Evolutionary conservation across 2,329 filamentous ascomycete genomes (phyloP), one percentile per base, ranked within the genome.

Genomic region (Phaeosphaeriaceae sp.): DNA sequence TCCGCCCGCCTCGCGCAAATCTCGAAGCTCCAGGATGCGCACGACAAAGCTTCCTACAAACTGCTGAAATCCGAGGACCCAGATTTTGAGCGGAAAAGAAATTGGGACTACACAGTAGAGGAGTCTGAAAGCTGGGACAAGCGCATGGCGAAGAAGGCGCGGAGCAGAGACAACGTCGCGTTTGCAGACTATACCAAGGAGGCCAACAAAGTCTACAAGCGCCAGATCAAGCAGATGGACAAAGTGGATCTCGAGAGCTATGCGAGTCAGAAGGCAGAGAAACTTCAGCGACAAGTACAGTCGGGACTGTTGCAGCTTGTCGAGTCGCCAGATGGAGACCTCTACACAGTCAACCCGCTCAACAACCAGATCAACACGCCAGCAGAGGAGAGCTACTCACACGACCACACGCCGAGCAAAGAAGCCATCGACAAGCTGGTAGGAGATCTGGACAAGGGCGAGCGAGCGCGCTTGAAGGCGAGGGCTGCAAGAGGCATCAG

Each of bases 91-190:
- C 91, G 95, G 66, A 97, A 98, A 80, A 89, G 95, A 42, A 95
- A 95, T 1, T 99, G 95, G 95, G 95, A 98, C 81, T 99, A 95
- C 91, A 99, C 95, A 0, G 83, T 94, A 7, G 95, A 99, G 64
- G 95, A 99, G 80, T 91, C 88, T 68, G 95, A 97, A 80, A 88
- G 86, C 66, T 99, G 95, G 95, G 95, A 99, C 78, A 90, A 89
- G 80, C 89, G 93, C 31, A 82, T 96, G 76, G 91, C 90, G 72
- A 96, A 96, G 84, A 96, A 93, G 81, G 87, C 88, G 57, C 86
- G 87, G 19, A 90, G 91, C 71, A 85, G 91, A 61, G 92, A 97
- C 75, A 89, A 94, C 77, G 92, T 93, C 58, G 91, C 92, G 2
- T 99, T 99, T 80, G 87, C 91, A 71, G 93, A 98, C 77, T 96